These are phyloP conservation scores for Leccinum pachyderme DNA, from an alignment of 1,284 basidiomycete species.

Conservation along the genomic window DNA sequence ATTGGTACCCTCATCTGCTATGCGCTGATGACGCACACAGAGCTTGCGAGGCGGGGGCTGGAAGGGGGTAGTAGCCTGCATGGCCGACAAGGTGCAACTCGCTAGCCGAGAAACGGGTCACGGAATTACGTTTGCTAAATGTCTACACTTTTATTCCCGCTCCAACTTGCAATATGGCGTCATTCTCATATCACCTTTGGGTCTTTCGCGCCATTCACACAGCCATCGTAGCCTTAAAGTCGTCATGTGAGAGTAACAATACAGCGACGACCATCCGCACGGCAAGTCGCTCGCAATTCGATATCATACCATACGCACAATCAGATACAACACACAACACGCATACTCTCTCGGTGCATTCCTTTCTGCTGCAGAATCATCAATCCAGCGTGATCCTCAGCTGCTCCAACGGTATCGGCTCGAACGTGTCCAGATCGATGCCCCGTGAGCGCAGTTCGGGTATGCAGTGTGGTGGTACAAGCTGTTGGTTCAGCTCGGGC, in stretches of 20 bases:
- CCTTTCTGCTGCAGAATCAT: slow-evolving; percentile 36
- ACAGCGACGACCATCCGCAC: slow-evolving; percentile 19
- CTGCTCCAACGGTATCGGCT: slow-evolving; percentile 92
- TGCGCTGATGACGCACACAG: slow-evolving; percentile 91
- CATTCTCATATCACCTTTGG: slow-evolving; percentile 1
- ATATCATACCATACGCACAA: slow-evolving; percentile 38
- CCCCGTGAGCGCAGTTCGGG: slow-evolving; percentile 82
- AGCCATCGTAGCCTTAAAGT: slow-evolving; percentile 11
- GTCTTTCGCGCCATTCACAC: slow-evolving; percentile 8
- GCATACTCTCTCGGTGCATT: slow-evolving; percentile 14
- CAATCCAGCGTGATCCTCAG: slow-evolving; percentile 88
- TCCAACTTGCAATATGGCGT: slow-evolving; percentile 19
- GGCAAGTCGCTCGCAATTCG: slow-evolving; percentile 29
- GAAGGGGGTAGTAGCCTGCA: slow-evolving; percentile 5
- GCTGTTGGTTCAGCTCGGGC: slow-evolving; percentile 88
- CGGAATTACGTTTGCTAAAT: too few relatives aligned
- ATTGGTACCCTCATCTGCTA: slow-evolving; percentile 96
- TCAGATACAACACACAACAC: slow-evolving; percentile 23
- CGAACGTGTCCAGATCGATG: slow-evolving; percentile 89
- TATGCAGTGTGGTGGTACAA: slow-evolving; percentile 91
- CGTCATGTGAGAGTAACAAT: slow-evolving; percentile 12
- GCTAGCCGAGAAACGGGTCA: neutral
- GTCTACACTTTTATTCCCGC: neutral
- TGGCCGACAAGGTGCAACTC: neutral
- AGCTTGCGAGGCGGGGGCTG: slow-evolving; percentile 61